Evolutionary conservation across 768 basidiomycete species (phyloP).

Genomic region (Mycena latifolia): DNA sequence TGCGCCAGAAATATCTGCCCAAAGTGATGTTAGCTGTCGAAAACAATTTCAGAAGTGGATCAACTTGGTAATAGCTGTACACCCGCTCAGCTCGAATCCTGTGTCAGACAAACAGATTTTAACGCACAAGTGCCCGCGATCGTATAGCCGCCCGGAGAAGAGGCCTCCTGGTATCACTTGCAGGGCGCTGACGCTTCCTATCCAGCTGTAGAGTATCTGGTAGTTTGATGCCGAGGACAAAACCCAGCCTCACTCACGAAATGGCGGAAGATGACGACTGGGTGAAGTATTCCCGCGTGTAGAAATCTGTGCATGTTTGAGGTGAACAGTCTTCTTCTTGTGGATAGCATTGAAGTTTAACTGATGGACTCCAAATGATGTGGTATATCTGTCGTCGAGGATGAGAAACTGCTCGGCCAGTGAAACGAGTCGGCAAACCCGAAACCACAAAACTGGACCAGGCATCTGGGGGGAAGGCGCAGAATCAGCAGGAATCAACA

Average conservation of each 20-base stretch:
- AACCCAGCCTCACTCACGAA: constrained; percentile 42
- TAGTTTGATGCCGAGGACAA: background rate
- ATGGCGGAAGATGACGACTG: constrained; percentile 50
- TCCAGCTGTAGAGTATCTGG: constrained; percentile 40
- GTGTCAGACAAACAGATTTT: no score
- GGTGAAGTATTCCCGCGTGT: constrained; percentile 51
- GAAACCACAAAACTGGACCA: constrained; percentile 14
- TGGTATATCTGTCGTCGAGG: constrained; percentile 46
- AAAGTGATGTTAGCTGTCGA: no score
- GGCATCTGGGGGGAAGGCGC: background rate
- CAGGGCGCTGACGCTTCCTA: constrained; percentile 62
- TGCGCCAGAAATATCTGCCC: no score
- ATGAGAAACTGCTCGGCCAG: background rate
- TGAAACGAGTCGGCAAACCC: background rate
- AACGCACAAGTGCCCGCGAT: constrained; percentile 61
- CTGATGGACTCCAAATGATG: constrained; percentile 50
- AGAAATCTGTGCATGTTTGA: constrained; percentile 51
- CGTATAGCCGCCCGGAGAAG: constrained; percentile 57
- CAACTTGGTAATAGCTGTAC: constrained; percentile 55
- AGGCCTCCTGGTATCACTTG: constrained; percentile 57
- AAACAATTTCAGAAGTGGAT: constrained; percentile 8
- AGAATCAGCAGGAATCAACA: no score
- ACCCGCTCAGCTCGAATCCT: no score
- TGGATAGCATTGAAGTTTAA: no score
- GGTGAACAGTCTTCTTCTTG: no score